A percentile compares a stretch with the other conserved stretches of the same genome.
phyloP scores from a whole-genome alignment of 257 asterid genomes.

The Penstemon barbatus region DNA sequence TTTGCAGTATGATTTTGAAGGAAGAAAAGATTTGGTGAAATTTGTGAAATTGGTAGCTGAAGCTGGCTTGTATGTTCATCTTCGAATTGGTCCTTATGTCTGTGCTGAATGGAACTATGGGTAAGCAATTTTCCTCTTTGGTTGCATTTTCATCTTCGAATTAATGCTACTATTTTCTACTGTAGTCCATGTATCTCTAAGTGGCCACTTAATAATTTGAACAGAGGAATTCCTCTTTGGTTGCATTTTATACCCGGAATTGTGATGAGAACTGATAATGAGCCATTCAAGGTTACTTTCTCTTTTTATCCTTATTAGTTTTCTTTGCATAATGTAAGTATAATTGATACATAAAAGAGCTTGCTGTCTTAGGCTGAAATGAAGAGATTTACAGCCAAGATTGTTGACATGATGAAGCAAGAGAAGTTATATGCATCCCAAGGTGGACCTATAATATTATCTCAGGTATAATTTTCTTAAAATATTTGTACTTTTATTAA shows the following conservation, averaged over 20 bases:
- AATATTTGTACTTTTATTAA: not conserved
- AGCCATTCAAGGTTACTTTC: constrained; percentile 67
- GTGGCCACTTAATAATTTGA: constrained; percentile 17
- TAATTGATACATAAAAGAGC: not conserved
- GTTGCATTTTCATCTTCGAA: not conserved
- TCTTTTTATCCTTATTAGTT: constrained; percentile 1
- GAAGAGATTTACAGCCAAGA: constrained; percentile 82
- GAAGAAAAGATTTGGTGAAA: constrained; percentile 77
- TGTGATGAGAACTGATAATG: constrained; percentile 70
- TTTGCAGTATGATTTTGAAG: constrained; percentile 78
- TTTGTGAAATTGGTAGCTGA: constrained; percentile 66
- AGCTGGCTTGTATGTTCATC: constrained; percentile 73
- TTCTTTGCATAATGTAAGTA: not conserved
- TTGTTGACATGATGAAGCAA: constrained; percentile 83
- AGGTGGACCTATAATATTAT: constrained; percentile 88
- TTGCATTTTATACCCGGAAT: constrained; percentile 85
- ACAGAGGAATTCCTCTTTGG: constrained; percentile 97
- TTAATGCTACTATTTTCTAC: not conserved
- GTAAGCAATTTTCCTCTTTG: constrained; percentile 29
- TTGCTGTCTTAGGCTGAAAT: constrained; percentile 66
- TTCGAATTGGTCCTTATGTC: constrained; percentile 85
- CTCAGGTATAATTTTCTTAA: constrained; percentile 57
- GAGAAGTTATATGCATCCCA: constrained; percentile 80
- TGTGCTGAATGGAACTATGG: constrained; percentile 98
- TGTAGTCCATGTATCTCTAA: not conserved